Evolutionary conservation across 768 basidiomycete genomes (phyloP).

Genomic region (Tremella mesenterica): DNA sequence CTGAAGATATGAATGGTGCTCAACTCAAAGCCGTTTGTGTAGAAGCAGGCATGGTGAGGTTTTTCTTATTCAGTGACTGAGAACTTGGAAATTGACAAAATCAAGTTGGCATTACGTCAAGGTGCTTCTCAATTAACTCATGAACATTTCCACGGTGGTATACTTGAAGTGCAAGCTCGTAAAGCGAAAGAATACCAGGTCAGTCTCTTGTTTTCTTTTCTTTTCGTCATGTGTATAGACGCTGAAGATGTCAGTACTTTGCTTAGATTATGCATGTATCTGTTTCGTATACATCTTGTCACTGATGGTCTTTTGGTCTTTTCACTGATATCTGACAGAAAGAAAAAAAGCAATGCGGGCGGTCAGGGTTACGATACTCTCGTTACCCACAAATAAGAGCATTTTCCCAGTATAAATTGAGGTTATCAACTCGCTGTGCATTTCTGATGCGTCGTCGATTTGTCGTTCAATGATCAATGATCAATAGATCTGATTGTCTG

Average conservation of each 20-base stretch:
- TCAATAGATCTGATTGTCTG: neutral
- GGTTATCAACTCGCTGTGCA: too few relatives aligned
- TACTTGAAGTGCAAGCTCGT: conserved; percentile 81
- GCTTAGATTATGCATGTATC: conserved; percentile 13
- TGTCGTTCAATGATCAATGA: neutral
- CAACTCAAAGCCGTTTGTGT: conserved; percentile 91
- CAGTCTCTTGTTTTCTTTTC: conserved; percentile 12
- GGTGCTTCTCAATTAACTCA: conserved; percentile 80
- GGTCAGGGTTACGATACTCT: too few relatives aligned
- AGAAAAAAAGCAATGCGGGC: too few relatives aligned
- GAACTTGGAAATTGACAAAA: neutral
- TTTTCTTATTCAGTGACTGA: neutral
- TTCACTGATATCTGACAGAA: too few relatives aligned
- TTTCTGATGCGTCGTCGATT: too few relatives aligned
- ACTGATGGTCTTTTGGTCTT: neutral
- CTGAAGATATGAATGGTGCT: conserved; percentile 87
- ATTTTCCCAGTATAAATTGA: too few relatives aligned
- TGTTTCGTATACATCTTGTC: conserved; percentile 1
- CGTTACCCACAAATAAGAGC: too few relatives aligned
- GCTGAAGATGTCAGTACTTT: conserved; percentile 32
- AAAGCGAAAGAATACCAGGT: conserved; percentile 87
- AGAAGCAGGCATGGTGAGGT: conserved; percentile 96
- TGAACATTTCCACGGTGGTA: conserved; percentile 79
- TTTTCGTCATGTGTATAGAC: neutral
- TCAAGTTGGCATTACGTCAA: conserved; percentile 56